Base-by-base conservation (phyloP, 768 basidiomycete genomes). In the Suillus plorans region DNA sequence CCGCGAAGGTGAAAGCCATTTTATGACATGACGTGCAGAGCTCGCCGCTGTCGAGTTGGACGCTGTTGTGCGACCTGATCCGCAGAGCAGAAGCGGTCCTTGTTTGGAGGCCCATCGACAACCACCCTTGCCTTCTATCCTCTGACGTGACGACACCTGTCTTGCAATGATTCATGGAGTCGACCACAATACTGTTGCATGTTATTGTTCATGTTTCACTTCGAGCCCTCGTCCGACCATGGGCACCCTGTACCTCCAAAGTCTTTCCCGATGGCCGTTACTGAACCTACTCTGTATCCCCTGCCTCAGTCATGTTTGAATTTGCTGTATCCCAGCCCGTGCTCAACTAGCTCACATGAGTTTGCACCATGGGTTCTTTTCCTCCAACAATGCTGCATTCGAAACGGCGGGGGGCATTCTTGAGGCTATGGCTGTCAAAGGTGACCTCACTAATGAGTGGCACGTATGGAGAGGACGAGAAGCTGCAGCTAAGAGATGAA, bases 341-440 rank as follows among this genome's bases (percentile, higher is more conserved):
- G 70, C 90, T 99, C 67, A 83, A 87, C 6, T 93, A 98, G 71
- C 89, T 99, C 13, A 96, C 4, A 95, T 94, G 44, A 98, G 22
- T 99, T 71, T 97, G 98, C 79, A 85, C 88, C 70, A 89, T 99
- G 56, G 89, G 9, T 95, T 90, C 78, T 82, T 98, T 39, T 88
- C 89, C 52, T 81, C 88, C 34, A 89, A 91, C 68, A 88, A 94
- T 25, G 70, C 82, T 4, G 87, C 87, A 7, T 85, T 87, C 16
- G 76, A 84, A 47, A 85, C 91, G 69, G 92, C 89, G 42, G 84
- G 85, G 41, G 86, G 83, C 56, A 86, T 97, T 53, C 84, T 98
- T 44, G 89, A 6, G 31, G 31, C 31, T 31, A 31, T 90, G 66
- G 84, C 82, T 5, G 95, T 96, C 45, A 90, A 92, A 78, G 74